Conservation (phyloP, 768 basidiomycete species). For the Pulveroboletus ravenelii region DNA sequence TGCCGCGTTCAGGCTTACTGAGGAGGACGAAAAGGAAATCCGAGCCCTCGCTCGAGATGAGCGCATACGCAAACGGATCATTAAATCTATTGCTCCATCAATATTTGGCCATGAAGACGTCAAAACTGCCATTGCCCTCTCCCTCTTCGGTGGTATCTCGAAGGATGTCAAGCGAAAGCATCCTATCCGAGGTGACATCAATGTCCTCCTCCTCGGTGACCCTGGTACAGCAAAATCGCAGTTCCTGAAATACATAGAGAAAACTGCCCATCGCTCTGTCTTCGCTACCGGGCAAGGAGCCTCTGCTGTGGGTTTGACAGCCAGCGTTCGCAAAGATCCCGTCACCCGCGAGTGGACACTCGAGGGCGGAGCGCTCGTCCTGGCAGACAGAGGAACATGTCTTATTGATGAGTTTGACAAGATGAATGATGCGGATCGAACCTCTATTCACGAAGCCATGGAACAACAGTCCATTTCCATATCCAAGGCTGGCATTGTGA, state of each 20-base stretch:
- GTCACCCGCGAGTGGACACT: constrained; percentile 98
- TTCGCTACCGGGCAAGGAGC: constrained; percentile 99
- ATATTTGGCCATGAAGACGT: constrained; percentile 99
- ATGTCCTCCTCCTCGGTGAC: constrained; percentile 92
- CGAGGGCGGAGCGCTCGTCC: constrained; percentile 96
- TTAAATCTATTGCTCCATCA: constrained; percentile 98
- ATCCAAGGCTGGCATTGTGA: constrained; percentile 97
- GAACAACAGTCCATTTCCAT: constrained; percentile 99
- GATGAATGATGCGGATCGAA: constrained; percentile 98
- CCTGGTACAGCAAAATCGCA: constrained; percentile 99
- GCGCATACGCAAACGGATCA: constrained; percentile 92
- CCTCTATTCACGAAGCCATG: constrained; percentile 99
- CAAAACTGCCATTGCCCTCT: constrained; percentile 94
- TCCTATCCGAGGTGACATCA: constrained; percentile 96
- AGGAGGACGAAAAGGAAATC: constrained; percentile 95
- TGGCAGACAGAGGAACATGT: constrained; percentile 97
- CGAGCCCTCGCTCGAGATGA: constrained; percentile 83
- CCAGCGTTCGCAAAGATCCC: constrained; percentile 97
- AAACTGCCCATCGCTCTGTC: constrained; percentile 95
- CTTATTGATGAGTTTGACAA: constrained; percentile 99
- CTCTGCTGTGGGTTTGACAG: constrained; percentile 96
- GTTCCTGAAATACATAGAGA: constrained; percentile 98
- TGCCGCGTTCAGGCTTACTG: constrained; percentile 95
- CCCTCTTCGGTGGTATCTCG: constrained; percentile 88
- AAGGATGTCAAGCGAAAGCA: constrained; percentile 98